Base-by-base conservation (phyloP, 2,329 filamentous ascomycete species). In the Orbilia oligospora region DNA sequence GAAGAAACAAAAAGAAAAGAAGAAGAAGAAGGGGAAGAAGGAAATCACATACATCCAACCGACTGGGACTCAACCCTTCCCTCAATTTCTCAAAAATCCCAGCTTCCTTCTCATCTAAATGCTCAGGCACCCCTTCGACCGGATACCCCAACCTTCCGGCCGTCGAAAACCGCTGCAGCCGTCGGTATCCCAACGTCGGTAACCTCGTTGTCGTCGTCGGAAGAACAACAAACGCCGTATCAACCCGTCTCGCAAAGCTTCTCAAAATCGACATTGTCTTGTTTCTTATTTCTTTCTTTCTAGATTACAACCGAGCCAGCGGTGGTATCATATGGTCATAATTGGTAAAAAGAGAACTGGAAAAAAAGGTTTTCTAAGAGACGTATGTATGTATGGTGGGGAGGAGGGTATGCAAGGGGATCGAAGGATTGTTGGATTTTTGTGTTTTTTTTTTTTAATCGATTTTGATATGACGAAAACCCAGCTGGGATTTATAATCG, bases 31-130 rank as follows among this genome's bases (percentile, higher is more conserved):
- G n/a, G n/a, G 22, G 38, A 46, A 27, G 30, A 48, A 70, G 36
- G 18, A 66, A 24, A 22, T 36, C 48, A 80, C 82, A 76, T 64
- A 83, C 84, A 69, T 84, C 82, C 48, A 85, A 71, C 58, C 81
- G 81, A 44, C 77, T 80, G 24, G 83, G 82, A 30, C 81, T 72
- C 58, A 85, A 80, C 58, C 83, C 81, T n/a, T 68, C 80, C 22
- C 71, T 81, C 56, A 85, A 76, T 46, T 83, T 80, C 73, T 88
- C 86, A 85, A 89, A 91, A 81, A 92, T 88, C 76, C 86, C 85
- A 33, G 86, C 85, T 83, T 92, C 90, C 83, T 88, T 88, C 1
- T 86, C 86, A 82, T 88, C 85, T 68, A 90, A 85, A 80, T 87
- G 86, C 76, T 85, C 86, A 41, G 88, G 88, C 14, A 51, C 36